Conservation (phyloP, 2,329 filamentous ascomycete genomes). For the Aspergillus pseudonomiae region DNA sequence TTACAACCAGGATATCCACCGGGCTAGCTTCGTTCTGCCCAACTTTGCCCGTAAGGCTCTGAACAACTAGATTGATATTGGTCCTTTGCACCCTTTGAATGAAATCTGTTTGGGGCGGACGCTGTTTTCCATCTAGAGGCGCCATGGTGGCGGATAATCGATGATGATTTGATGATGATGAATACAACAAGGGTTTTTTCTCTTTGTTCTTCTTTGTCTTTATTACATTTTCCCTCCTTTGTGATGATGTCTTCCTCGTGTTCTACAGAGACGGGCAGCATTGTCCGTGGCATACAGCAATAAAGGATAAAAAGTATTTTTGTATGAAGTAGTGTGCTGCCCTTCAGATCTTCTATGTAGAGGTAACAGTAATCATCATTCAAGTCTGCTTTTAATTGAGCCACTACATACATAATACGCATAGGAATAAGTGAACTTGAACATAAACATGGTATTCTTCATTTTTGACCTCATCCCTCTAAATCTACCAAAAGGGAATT, state of each 20-base stretch:
- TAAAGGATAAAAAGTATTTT: constrained; percentile 2
- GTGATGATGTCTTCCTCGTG: neutral
- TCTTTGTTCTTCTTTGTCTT: neutral
- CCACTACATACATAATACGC: neutral
- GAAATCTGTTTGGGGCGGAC: constrained; percentile 11
- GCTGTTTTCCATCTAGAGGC: constrained; percentile 12
- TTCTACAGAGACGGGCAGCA: neutral
- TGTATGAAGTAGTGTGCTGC: neutral
- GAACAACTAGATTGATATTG: constrained; percentile 25
- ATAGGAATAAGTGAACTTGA: neutral
- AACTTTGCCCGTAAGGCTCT: constrained; percentile 84
- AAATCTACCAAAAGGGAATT: constrained; percentile 23
- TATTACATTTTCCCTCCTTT: neutral
- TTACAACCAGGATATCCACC: constrained; percentile 97
- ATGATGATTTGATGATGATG: constrained; percentile 25
- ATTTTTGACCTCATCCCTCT: constrained; percentile 20
- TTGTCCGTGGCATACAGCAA: neutral
- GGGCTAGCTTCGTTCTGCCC: constrained; percentile 89
- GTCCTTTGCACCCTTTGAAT: constrained; percentile 8
- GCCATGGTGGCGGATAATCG: constrained; percentile 14
- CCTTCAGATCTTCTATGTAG: neutral
- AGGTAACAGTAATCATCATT: neutral
- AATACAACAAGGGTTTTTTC: constrained; percentile 14
- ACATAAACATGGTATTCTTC: constrained; percentile 15
- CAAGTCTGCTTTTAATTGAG: neutral